Conservation (phyloP, 1,284 basidiomycete species). For the Ganoderma meredithae region DNA sequence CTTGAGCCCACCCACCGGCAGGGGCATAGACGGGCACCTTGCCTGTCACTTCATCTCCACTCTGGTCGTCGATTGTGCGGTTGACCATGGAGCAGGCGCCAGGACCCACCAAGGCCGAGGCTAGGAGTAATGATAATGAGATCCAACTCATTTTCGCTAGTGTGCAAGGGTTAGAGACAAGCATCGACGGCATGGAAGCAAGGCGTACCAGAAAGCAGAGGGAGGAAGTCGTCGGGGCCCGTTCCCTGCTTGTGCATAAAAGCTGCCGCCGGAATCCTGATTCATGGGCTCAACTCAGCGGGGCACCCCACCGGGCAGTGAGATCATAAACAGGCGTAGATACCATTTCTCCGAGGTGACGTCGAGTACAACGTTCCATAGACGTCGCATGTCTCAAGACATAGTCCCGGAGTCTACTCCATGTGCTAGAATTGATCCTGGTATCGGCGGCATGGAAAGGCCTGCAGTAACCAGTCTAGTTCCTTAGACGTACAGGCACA, state of each 20-base stretch:
- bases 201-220: not conserved
- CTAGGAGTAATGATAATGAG: not conserved
- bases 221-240: not conserved
- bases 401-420: not conserved
- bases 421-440: not conserved
- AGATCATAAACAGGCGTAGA: not conserved
- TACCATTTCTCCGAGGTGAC: not conserved
- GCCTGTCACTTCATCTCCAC: slow-evolving; percentile 9
- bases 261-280: not conserved
- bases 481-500: not conserved
- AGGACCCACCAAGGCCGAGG: not conserved
- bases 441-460: not conserved
- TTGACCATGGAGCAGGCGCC: slow-evolving; percentile 7
- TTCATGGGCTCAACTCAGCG: not conserved
- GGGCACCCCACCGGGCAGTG: not conserved
- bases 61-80: slow-evolving; percentile 20
- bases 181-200: too few species aligned
- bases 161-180: not conserved
- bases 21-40: not conserved
- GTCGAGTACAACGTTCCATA: not conserved
- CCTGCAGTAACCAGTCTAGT: not conserved
- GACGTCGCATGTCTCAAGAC: not conserved
- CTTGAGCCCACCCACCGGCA: slow-evolving; percentile 6
- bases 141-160: not conserved
- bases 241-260: not conserved